Percentiles rank a stretch among this genome's conserved stretches.
Evolutionary conservation across 257 asterid species (phyloP).

Genomic region (Buddleja alternifolia): DNA sequence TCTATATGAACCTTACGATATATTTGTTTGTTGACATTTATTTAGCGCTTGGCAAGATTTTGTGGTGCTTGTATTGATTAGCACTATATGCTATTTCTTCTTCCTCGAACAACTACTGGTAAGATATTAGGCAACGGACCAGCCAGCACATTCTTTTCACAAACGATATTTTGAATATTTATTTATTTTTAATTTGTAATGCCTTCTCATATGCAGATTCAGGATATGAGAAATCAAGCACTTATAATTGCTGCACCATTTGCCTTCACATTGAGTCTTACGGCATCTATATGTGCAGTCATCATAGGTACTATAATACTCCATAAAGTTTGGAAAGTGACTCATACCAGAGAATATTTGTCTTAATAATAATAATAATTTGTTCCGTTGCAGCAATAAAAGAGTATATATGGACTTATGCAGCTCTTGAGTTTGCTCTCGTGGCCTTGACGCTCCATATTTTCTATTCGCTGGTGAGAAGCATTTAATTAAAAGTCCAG

Average conservation of each 20-base stretch:
- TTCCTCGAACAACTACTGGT: slow-evolving; percentile 94
- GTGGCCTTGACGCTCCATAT: slow-evolving; percentile 63
- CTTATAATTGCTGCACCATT: slow-evolving; percentile 81
- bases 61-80: slow-evolving; percentile 89
- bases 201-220: slow-evolving; percentile 47
- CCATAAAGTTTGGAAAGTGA: background rate
- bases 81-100: slow-evolving; percentile 96
- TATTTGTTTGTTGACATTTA: slow-evolving; percentile 6
- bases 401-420: slow-evolving; percentile 82
- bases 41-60: slow-evolving; percentile 96
- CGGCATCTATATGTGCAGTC: slow-evolving; percentile 69
- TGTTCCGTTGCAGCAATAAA: slow-evolving; percentile 63
- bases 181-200: slow-evolving; percentile 11
- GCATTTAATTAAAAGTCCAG: background rate
- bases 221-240: slow-evolving; percentile 64
- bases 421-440: slow-evolving; percentile 82
- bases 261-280: slow-evolving; percentile 75
- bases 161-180: background rate
- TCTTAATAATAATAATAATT: slow-evolving; percentile 20
- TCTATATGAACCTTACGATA: slow-evolving; percentile 27
- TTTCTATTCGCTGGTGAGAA: slow-evolving; percentile 68
- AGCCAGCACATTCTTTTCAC: background rate
- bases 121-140: slow-evolving; percentile 33
- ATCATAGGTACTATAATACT: slow-evolving; percentile 50
- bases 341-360: slow-evolving; percentile 4